Base-by-base conservation (phyloP, 176 grass and related monocot species). In the Poa pratensis region DNA sequence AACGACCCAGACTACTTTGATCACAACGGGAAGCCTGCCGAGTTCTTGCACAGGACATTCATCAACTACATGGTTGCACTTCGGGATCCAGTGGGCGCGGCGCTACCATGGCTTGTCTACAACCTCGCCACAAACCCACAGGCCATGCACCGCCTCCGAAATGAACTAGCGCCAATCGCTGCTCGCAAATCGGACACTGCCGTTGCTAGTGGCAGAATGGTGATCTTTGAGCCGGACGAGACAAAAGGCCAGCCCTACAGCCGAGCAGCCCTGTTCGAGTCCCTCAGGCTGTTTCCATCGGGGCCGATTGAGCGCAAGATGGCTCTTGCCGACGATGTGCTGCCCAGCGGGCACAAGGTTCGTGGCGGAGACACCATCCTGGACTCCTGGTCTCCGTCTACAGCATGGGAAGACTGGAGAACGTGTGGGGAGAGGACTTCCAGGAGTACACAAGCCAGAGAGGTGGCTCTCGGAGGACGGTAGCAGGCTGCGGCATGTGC, bases 401-500 rank as follows among this genome's bases (percentile, higher is more conserved):
- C 39, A 30, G 69, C 24, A 91, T 88, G 71, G 86, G 53, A n/a
- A 78, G 86, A 40, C 32, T 57, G 77, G 86, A 85, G 71, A 28
- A 40, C 30, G 11, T 86, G 26, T 91, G 86, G 90, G 90, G 82
- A 1, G 13, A 88, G 37, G 82, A 91, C 49, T 86, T 86, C 82
- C 3, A 11, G 42, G 82, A 85, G 42, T 88, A n/a, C n/a, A 78
- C 42, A 88, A 55, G 67, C 86, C 86, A 17, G 90, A 88, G 82
- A 62, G 90, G 28, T 91, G 86, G 86, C 65, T 91, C 20, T 79
- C 77, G 3, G 77, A 88, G 48, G 81, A 82, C 7, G 82, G 82
- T 7, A 82, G 85, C 12, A 73, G 54, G 59, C n/a, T 88, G 63
- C 45, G 39, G 23, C 22, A 86, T 20, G 60, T 84, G 53, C 90